Evolutionary conservation across 176 grass and related monocot genomes (phyloP).

Genomic region (Dactylis glomerata): DNA sequence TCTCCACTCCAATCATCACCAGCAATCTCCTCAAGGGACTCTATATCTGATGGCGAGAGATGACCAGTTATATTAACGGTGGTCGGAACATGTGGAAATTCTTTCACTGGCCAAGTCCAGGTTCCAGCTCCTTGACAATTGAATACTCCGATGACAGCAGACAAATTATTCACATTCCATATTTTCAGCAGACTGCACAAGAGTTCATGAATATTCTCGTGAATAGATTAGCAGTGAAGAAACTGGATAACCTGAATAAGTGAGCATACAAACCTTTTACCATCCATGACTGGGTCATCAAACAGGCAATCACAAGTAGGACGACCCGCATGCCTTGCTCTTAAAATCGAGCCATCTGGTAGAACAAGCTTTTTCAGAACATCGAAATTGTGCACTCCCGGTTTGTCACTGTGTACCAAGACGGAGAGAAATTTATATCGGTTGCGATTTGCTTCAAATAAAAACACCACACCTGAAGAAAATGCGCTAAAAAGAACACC

Average conservation of each 20-base stretch:
- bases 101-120: constrained; percentile 48
- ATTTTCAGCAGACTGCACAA: constrained; percentile 52
- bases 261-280: constrained; percentile 23
- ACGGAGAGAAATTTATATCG: background rate
- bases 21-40: constrained; percentile 41
- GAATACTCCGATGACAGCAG: constrained; percentile 51
- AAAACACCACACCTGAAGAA: background rate
- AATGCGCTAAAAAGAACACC: constrained; percentile 9
- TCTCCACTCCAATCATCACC: constrained; percentile 44
- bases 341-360: constrained; percentile 46
- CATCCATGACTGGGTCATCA: constrained; percentile 46
- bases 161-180: constrained; percentile 59
- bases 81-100: constrained; percentile 22
- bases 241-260: background rate
- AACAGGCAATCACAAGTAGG: constrained; percentile 48
- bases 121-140: constrained; percentile 55
- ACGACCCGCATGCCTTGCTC: constrained; percentile 38
- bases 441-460: background rate
- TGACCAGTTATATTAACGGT: constrained; percentile 14
- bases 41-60: constrained; percentile 41
- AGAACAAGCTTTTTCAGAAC: constrained; percentile 56
- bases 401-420: constrained; percentile 46
- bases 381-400: constrained; percentile 43
- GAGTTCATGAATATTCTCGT: background rate
- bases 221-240: background rate